Base-by-base conservation (phyloP, 768 basidiomycete species). In the Leccinum variicolor region DNA sequence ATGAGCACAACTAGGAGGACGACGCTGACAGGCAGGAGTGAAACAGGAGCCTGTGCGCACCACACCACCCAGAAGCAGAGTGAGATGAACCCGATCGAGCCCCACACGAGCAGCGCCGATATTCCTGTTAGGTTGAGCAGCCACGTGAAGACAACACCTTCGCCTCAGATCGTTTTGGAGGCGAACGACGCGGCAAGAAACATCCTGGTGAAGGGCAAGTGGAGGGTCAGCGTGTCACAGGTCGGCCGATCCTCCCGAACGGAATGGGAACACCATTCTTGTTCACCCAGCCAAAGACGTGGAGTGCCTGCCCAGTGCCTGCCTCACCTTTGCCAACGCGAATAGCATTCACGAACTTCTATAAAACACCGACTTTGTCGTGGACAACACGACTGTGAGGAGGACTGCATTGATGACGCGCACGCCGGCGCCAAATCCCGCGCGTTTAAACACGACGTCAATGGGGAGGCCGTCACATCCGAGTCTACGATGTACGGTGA, bases 321-420 rank as follows among this genome's bases (percentile, higher is more conserved):
- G 80, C 0, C 87, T 86, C 21, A 75, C 72, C 56, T 81, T 80
- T 5, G 86, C 87, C 19, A 90, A 75, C 1, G 84, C 79, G 31
- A 80, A 70, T 7, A 86, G 68, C 77, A 84, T 83, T 1, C 85
- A 78, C 3, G 85, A 85, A 54, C 83, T 82, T 5, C 84, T 86
- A 63, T 83, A 86, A 66, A 87, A 84, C 66, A 82, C 84, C 1
- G 82, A 82, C 60, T 85, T 83, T 3, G 81, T 83, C n/a, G 84
- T 83, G 14, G 84, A 85, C 51, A 86, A 66, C 3, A 85, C 85
- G 0, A 84, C 83, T 34, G 85, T 85, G 56, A 88, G 79, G 52
- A 87, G 79, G 26, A 86, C 84, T 1, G 84, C 83, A 64, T 89
- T 88, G 62, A 88, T 76, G 55, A 87, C 74, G 65, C 87, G 82